A percentile compares a stretch with the other conserved stretches of the same genome.
Evolutionary conservation across 2,329 filamentous ascomycete species (phyloP).

Genomic region (Blastomyces gilchristii): DNA sequence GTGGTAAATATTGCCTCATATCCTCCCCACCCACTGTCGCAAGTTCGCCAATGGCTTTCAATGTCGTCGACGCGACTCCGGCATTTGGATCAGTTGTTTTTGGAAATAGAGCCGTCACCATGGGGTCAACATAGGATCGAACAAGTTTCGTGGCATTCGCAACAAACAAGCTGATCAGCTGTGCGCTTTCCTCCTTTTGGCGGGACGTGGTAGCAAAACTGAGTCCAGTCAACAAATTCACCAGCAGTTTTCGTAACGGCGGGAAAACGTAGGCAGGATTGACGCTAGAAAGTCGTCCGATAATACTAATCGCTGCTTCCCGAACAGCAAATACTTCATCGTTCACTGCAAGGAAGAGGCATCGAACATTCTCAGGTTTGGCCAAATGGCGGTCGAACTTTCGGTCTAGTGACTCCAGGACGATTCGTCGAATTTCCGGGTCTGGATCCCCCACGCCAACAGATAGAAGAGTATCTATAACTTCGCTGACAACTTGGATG

Average conservation of each 20-base stretch:
- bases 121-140: slow-evolving; percentile 92
- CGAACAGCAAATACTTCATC: slow-evolving; percentile 88
- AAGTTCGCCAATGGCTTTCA: slow-evolving; percentile 88
- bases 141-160: slow-evolving; percentile 88
- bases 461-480: slow-evolving; percentile 91
- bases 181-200: slow-evolving; percentile 94
- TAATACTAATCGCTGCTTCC: slow-evolving; percentile 91
- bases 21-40: slow-evolving; percentile 88
- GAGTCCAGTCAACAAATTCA: slow-evolving; percentile 91
- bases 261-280: slow-evolving; percentile 98
- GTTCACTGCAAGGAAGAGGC: slow-evolving; percentile 87
- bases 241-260: slow-evolving; percentile 83
- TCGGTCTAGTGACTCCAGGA: slow-evolving; percentile 78
- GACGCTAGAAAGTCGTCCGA: slow-evolving; percentile 78
- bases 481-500: slow-evolving; percentile 92
- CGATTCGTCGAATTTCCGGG: slow-evolving; percentile 75
- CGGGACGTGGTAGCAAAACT: slow-evolving; percentile 90
- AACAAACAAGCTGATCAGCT: slow-evolving; percentile 82
- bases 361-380: slow-evolving; percentile 93
- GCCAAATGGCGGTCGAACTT: slow-evolving; percentile 95
- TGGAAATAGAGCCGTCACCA: slow-evolving; percentile 81
- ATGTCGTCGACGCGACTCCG: slow-evolving; percentile 85
- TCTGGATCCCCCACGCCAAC: slow-evolving; percentile 90
- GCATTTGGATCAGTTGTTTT: slow-evolving; percentile 79
- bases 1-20: slow-evolving; percentile 83